Evolutionary conservation across 139 green algal species (phyloP), one percentile per base, ranked within the genome.

Genomic region (Micractinium sp.): DNA sequence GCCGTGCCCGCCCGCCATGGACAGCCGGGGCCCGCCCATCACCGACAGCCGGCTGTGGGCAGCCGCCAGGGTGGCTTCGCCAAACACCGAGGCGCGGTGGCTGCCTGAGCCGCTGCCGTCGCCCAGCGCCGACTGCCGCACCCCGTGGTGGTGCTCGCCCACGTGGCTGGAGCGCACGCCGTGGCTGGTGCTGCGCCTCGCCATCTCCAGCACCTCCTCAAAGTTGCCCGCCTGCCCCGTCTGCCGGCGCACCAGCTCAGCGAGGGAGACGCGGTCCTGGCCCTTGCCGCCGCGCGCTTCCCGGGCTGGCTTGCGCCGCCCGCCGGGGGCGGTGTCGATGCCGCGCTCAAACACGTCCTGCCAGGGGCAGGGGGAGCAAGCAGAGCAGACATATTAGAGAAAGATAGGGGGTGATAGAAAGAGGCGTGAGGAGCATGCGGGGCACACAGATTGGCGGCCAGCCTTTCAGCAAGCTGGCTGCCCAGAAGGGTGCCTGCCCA

Each of bases 331-430:
- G 29, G 31, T 41, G 38, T 87, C 83, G 20, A 87, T 87, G 67
- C 83, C 83, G 33, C 83, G 63, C 25, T 63, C 71, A 81, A 87
- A 87, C 67, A 87, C 83, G 9, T 67, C 83, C 83, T 87, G 83
- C n/a, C 22, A 61, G 22, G 23, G 41, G 76, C 1, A 41, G n/a
- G 69, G 63, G 18, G 63, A 23, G 22, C 13, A n/a, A n/a, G n/a
- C n/a, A n/a, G n/a, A n/a, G n/a, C n/a, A n/a, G n/a, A n/a, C n/a
- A n/a, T n/a, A n/a, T n/a, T n/a, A n/a, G n/a, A n/a, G n/a, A n/a
- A n/a, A n/a, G n/a, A n/a, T n/a, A n/a, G 12, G 2, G 63, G 63
- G 63, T 29, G 63, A 12, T 5, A 5, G 12, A 27, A 12, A 12
- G 18, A 12, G 9, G 63, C 63, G 9, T 71, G 63, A 71, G 14